These are phyloP conservation scores for Globisporangium uncinulatum DNA, from an alignment of 352 stramenopile genomes.

Conservation along the genomic window DNA sequence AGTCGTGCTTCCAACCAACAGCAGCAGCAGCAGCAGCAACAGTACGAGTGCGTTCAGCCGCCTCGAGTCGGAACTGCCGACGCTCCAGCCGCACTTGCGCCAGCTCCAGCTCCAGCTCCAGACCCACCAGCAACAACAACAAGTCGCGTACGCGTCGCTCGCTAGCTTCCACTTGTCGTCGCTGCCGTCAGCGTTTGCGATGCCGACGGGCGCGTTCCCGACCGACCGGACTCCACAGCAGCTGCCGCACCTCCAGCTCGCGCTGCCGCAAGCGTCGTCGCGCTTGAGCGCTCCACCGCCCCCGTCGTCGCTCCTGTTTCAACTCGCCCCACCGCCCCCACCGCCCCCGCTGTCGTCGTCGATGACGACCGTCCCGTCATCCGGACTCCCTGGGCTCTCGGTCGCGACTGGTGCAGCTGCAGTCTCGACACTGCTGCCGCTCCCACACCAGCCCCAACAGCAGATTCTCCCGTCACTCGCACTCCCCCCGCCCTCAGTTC, in stretches of 20 bases:
- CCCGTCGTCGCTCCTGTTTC: conserved; percentile 25
- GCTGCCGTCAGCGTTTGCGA: conserved; percentile 13
- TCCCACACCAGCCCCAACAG: conserved; percentile 6
- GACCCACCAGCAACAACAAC: not conserved
- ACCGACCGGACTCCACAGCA: conserved; percentile 28
- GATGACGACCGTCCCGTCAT: conserved; percentile 1
- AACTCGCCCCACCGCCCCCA: conserved; percentile 6
- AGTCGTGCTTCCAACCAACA: not conserved
- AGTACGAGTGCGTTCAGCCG: not conserved
- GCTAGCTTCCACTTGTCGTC: conserved; percentile 32
- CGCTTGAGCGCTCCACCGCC: conserved; percentile 30
- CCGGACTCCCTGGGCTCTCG: conserved; percentile 13
- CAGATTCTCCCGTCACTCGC: conserved; percentile 46
- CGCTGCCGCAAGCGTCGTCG: conserved; percentile 38
- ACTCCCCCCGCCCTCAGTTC: conserved; percentile 24
- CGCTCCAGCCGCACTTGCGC: conserved; percentile 16
- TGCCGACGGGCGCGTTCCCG: conserved; percentile 11
- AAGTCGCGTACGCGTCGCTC: conserved; percentile 5
- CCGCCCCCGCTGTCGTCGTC: conserved; percentile 1
- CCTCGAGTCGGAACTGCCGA: conserved; percentile 16
- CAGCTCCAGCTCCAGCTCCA: conserved; percentile 14
- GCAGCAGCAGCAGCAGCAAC: conserved; percentile 11
- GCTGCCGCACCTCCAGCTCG: conserved; percentile 47
- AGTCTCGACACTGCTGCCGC: conserved; percentile 1
- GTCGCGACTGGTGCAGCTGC: conserved; percentile 1